Conservation (phyloP, 2,329 filamentous ascomycete species). For the Botryotinia convoluta region DNA sequence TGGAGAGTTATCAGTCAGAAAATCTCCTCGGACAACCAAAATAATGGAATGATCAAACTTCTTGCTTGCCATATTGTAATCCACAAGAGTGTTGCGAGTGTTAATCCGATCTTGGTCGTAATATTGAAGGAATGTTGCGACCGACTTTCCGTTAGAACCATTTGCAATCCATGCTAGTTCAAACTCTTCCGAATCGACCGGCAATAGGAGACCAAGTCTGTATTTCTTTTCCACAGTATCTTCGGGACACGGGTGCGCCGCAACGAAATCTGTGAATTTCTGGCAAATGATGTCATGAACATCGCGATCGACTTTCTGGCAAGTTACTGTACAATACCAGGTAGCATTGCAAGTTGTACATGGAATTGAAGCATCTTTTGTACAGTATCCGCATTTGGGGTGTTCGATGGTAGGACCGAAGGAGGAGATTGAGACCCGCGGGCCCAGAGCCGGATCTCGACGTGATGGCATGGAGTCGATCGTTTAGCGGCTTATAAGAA, state of each 20-base stretch:
- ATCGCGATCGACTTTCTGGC: neutral
- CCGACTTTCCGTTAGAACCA: neutral
- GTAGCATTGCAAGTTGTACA: conserved; percentile 1
- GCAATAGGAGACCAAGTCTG: conserved; percentile 9
- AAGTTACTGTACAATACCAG: neutral
- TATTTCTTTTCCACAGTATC: neutral
- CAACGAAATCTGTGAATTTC: neutral
- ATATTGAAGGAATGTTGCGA: neutral
- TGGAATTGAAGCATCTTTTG: neutral
- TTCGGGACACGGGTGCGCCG: neutral
- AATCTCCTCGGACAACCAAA: neutral
- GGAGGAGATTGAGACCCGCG: conserved; percentile 5
- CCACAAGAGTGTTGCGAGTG: neutral
- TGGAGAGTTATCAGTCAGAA: neutral
- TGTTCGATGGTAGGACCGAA: conserved; percentile 3
- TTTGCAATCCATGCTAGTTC: neutral
- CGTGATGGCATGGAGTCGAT: neutral
- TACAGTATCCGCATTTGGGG: conserved; percentile 8
- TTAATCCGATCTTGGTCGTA: conserved; percentile 1
- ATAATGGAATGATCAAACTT: conserved; percentile 5
- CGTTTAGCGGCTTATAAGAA: neutral
- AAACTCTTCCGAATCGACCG: neutral
- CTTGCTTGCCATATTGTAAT: conserved; percentile 8
- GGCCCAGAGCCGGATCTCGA: neutral
- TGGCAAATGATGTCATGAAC: conserved; percentile 10